Evolutionary conservation across 106 monocot species (phyloP).

Genomic region (Dendrobium officinale): DNA sequence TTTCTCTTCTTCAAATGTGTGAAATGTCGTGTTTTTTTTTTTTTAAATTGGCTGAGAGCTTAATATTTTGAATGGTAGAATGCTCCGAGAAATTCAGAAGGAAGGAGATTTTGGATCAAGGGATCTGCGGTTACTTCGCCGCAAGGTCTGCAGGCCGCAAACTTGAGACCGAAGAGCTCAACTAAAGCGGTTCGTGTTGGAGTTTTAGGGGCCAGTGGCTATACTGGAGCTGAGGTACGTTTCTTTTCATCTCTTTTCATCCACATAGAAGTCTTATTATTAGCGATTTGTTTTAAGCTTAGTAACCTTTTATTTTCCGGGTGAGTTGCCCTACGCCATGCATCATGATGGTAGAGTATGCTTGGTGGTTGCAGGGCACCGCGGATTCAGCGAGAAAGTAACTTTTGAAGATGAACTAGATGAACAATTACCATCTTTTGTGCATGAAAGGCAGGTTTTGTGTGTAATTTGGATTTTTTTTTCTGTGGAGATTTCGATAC

Average conservation of each 20-base stretch:
- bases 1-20: neutral
- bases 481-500: neutral
- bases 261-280: neutral
- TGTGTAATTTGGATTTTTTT: neutral
- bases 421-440: neutral
- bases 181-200: conserved; percentile 34
- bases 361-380: neutral
- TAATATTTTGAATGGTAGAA: conserved; percentile 7
- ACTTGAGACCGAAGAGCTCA: conserved; percentile 11
- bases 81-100: neutral
- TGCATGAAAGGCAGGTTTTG: neutral
- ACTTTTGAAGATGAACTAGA: neutral
- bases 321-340: neutral
- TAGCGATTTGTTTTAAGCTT: neutral
- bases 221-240: conserved; percentile 69
- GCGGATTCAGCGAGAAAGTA: neutral
- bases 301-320: neutral
- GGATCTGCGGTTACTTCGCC: conserved; percentile 28
- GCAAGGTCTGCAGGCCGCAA: conserved; percentile 10
- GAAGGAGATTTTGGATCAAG: conserved; percentile 8
- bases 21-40: neutral
- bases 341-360: neutral
- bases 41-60: neutral
- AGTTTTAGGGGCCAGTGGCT: conserved; percentile 66
- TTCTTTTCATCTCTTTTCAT: neutral